phyloP scores from a whole-genome alignment of 1,139 yeast species.

The Pneumocystis sp. region DNA sequence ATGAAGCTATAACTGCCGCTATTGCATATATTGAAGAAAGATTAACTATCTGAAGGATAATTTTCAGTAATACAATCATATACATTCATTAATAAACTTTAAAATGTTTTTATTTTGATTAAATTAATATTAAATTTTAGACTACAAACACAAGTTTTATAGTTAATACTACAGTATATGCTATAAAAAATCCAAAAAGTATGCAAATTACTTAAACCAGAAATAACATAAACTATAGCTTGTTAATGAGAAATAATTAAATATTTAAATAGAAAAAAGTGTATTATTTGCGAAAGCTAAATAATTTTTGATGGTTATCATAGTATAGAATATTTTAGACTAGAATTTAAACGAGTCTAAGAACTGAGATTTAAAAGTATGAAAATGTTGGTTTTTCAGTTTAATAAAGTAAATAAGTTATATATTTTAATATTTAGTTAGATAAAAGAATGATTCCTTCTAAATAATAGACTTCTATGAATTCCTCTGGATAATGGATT shows the following conservation, averaged over 20 bases:
- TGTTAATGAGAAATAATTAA: background rate
- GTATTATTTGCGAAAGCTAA: background rate
- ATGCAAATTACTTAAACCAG: background rate
- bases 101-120: background rate
- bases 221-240: background rate
- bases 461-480: background rate
- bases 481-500: background rate
- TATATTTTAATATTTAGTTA: background rate
- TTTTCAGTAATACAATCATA: background rate
- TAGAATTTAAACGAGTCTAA: background rate
- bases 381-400: background rate
- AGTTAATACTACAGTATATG: background rate
- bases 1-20: constrained; percentile 58
- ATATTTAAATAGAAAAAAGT: background rate
- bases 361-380: background rate
- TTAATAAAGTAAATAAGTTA: background rate
- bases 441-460: background rate
- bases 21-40: constrained; percentile 22
- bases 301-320: background rate
- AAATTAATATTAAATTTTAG: background rate
- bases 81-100: background rate
- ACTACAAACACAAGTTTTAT: background rate
- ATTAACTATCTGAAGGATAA: background rate
- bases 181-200: background rate
- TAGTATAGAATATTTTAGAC: background rate